phyloP scores from a whole-genome alignment of 441 rosid species.

The Adansonia rubrostipa region DNA sequence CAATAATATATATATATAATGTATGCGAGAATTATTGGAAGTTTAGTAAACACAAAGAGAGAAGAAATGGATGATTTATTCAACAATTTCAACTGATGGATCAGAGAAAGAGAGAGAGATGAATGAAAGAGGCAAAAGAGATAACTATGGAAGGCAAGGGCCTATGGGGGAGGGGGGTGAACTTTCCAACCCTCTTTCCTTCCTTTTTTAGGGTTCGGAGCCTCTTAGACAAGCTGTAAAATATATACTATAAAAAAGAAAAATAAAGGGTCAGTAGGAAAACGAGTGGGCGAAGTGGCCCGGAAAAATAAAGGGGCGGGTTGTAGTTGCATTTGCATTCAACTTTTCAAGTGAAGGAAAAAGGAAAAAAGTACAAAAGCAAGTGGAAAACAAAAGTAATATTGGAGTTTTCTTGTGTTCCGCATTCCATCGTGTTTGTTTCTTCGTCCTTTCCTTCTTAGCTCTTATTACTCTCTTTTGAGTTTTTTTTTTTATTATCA shows the following conservation, averaged over 20 bases:
- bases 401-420: slow-evolving; percentile 26
- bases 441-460: too few species aligned
- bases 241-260: neutral
- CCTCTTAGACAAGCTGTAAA: slow-evolving; percentile 16
- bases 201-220: slow-evolving; percentile 45
- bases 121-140: slow-evolving; percentile 32
- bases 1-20: neutral
- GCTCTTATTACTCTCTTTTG: too few species aligned
- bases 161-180: neutral
- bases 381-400: too few species aligned
- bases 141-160: slow-evolving; percentile 35
- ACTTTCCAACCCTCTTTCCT: slow-evolving; percentile 35
- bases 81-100: neutral
- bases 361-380: neutral
- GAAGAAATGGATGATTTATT: slow-evolving; percentile 25
- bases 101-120: neutral
- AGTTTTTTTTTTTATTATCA: too few species aligned
- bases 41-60: neutral
- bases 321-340: slow-evolving; percentile 29
- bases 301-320: slow-evolving; percentile 36
- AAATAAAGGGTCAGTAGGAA: neutral
- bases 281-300: slow-evolving; percentile 35
- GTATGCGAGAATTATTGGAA: neutral
- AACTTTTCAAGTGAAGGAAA: slow-evolving; percentile 25
- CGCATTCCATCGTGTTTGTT: slow-evolving; percentile 30